These are phyloP conservation scores for Nannochloropsis oceanica DNA, from an alignment of 108 stramenopile species.

Conservation along the genomic window DNA sequence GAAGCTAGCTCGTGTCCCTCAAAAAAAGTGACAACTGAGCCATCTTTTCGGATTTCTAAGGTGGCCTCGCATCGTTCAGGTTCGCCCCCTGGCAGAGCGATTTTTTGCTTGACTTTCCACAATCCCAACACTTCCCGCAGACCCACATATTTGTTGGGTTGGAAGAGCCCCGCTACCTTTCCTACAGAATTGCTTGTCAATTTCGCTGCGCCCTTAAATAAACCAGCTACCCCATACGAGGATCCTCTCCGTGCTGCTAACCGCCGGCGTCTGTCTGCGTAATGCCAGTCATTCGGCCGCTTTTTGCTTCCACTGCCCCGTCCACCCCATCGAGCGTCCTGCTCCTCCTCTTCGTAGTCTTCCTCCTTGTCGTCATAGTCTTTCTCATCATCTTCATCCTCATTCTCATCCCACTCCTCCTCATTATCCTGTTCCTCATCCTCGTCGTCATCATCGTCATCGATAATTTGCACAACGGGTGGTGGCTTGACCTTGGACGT, in stretches of 20 bases:
- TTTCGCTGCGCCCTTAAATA: conserved; percentile 5
- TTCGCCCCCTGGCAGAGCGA: conserved; percentile 6
- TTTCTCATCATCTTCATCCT: not conserved
- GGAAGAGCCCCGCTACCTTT: conserved; percentile 5
- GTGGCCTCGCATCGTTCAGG: conserved; percentile 11
- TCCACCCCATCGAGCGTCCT: not conserved
- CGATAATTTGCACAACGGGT: not conserved
- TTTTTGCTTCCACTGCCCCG: not conserved
- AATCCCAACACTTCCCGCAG: conserved; percentile 8
- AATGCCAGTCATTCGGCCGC: not conserved
- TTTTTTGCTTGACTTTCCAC: conserved; percentile 23
- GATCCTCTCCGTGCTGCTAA: not conserved
- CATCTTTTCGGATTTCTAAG: conserved; percentile 16
- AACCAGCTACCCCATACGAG: not conserved
- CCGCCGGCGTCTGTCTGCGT: not conserved
- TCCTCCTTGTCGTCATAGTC: not conserved
- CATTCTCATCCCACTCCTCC: not conserved
- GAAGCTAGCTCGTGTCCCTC: conserved; percentile 10
- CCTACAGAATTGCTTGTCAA: conserved; percentile 12
- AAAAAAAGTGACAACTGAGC: conserved; percentile 16
- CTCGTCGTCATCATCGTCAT: not conserved
- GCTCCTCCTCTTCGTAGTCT: not conserved
- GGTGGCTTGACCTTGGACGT: not conserved
- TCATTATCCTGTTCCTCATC: not conserved
- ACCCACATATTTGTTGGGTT: conserved; percentile 18